Evolutionary conservation across 2,329 filamentous ascomycete genomes (phyloP), one percentile per base, ranked within the genome.

Genomic region (Fusarium veterinarium): DNA sequence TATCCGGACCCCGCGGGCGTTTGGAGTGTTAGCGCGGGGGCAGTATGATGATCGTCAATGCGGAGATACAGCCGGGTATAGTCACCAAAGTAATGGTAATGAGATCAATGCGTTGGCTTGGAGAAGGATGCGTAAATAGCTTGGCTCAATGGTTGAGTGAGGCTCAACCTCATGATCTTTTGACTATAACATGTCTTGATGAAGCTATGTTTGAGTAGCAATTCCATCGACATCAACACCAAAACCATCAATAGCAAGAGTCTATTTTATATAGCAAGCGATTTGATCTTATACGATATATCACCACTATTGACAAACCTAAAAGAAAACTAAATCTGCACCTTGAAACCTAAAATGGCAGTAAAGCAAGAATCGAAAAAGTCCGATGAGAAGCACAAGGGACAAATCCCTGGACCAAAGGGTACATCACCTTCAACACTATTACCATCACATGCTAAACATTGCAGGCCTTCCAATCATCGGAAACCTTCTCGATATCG

Each of bases 331-430:
- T 7, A 3, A 23, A 13, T 25, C 46, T 19, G 3, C n/a, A 33
- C 6, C 9, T 30, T 2, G 0, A 8, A 46, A 16, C 35, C 3
- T 4, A 25, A 56, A 19, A 56, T 67, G 64, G 38, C 64, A 25
- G 37, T 19, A 13, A 60, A 66, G 19, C n/a, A 60, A 44, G 14
- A 20, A 0, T 35, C 31, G 11, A 23, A 38, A n/a, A 30, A 33
- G 9, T 25, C 51, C 10, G 12, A n/a, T 8, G 14, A 12, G 8
- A 66, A 67, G n/a, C 45, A 12, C 4, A 30, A 10, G 3, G 20
- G 44, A 6, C 42, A 59, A 7, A 58, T 66, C 16, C 63, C 63
- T 9, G 63, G 63, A 3, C 63, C 63, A 2, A 66, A 66, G 20
- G 46, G 63, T 65, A 57, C 9, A 4, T 8, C 11, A 8, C 13